These are phyloP conservation scores for Fraxinus angustifolia DNA, from an alignment of 305 asterid genomes.

Conservation along the genomic window DNA sequence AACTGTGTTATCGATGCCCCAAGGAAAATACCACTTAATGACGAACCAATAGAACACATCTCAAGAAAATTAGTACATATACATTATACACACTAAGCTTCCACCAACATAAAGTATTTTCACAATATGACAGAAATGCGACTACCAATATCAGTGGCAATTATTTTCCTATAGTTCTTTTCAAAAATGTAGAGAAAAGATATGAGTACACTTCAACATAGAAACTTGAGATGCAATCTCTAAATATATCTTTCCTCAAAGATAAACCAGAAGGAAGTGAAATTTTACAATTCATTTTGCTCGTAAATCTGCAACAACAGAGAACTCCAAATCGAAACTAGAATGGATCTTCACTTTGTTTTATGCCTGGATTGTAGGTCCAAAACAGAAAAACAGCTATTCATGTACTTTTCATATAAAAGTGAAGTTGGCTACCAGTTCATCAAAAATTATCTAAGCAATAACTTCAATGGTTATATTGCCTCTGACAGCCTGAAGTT, in stretches of 20 bases:
- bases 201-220: conserved; percentile 12
- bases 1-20: neutral
- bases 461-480: conserved; percentile 7
- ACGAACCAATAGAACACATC: conserved; percentile 6
- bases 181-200: conserved; percentile 1
- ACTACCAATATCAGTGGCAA: conserved; percentile 14
- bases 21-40: neutral
- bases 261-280: neutral
- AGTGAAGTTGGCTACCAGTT: neutral
- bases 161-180: neutral
- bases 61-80: neutral
- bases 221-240: conserved; percentile 4
- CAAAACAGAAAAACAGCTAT: neutral
- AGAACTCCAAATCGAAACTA: conserved; percentile 9
- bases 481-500: conserved; percentile 13
- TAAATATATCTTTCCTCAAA: neutral
- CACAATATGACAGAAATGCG: conserved; percentile 3
- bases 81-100: neutral
- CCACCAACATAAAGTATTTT: conserved; percentile 1
- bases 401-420: neutral
- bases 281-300: conserved; percentile 14
- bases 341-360: neutral
- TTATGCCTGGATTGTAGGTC: neutral
- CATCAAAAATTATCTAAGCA: neutral
- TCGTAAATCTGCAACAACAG: conserved; percentile 7